Conservation (phyloP, 2,329 filamentous ascomycete species). For the Colletotrichum cereale region DNA sequence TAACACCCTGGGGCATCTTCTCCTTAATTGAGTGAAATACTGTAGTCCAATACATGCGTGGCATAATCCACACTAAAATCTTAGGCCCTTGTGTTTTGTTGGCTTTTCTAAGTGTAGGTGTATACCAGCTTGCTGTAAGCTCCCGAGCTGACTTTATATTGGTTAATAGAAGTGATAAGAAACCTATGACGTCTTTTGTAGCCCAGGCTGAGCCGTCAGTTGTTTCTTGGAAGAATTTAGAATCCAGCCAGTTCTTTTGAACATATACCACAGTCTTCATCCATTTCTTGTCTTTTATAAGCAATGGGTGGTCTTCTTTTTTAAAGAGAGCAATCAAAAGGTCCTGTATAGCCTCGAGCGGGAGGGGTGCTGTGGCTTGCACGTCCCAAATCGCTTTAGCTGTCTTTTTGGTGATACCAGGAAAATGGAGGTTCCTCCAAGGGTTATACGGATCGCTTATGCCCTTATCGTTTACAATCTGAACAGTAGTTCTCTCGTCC, state of each 20-base stretch:
- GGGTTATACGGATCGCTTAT: not conserved
- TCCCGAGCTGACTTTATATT: not conserved
- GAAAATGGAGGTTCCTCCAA: not conserved
- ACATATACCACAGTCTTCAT: not conserved
- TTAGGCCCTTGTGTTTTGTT: not conserved
- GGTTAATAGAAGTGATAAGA: not conserved
- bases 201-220: not conserved
- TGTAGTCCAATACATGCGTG: not conserved
- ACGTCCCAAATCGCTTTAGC: not conserved
- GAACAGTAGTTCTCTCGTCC: too few relatives aligned
- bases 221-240: not conserved
- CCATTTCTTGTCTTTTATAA: not conserved
- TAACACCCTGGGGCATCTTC: not conserved
- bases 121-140: not conserved
- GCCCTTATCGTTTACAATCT: too few relatives aligned
- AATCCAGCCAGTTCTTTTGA: not conserved
- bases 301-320: not conserved
- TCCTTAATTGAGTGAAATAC: not conserved
- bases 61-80: not conserved
- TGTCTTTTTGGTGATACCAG: not conserved
- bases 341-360: not conserved
- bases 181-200: not conserved
- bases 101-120: too few relatives aligned
- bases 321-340: not conserved
- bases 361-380: not conserved